Evolutionary conservation across 2,329 filamentous ascomycete species (phyloP), one percentile per base, ranked within the genome.

Genomic region (Exophiala bonariae): DNA sequence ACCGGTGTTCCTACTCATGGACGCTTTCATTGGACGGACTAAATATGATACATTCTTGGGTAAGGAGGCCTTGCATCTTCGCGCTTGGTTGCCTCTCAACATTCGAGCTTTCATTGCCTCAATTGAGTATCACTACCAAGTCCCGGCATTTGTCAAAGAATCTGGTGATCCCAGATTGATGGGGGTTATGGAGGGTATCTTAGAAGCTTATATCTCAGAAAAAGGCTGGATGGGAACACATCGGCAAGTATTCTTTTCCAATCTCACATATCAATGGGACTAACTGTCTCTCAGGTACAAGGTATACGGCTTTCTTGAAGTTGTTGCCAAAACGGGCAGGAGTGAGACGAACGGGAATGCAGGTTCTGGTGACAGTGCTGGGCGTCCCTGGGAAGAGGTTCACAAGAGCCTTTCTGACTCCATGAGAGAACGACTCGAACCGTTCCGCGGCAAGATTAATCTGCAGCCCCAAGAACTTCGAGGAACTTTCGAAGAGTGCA

Each of bases 321-420:
- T 51, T 18, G 48, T 51, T 4, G 48, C 48, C 14, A 51, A 51
- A 37, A 51, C 48, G 10, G 48, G 48, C 6, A 37, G 48, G 30
- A 51, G 48, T 41, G 48, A 51, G 33, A 51, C 48, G 16, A 51
- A 51, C 34, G 48, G 48, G 5, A 51, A 51, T 36, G 37, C 48
- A n/a, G 48, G 48, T 9, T 26, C 48, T n/a, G 22, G 37, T 14
- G 48, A 51, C 28, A 41, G 43, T 17, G 38, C 40, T 9, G 48
- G 48, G 19, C 31, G 48, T 6, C 48, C 48, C 5, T 51, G 48
- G 48, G 48, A 51, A 36, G 48, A 51, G 37, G 48, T 51, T 7
- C 48, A 51, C 33, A 51, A 51, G 35, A 51, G 43, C 6, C 39
- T 51, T 7, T 51, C 48, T 11, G 48, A 51, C 33, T 51, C 48